Percentiles rank a stretch among this genome's conserved stretches.
These are phyloP conservation scores for Bimuria novae-zelandiae DNA, from an alignment of 2,329 filamentous ascomycete species.

Conservation along the genomic window DNA sequence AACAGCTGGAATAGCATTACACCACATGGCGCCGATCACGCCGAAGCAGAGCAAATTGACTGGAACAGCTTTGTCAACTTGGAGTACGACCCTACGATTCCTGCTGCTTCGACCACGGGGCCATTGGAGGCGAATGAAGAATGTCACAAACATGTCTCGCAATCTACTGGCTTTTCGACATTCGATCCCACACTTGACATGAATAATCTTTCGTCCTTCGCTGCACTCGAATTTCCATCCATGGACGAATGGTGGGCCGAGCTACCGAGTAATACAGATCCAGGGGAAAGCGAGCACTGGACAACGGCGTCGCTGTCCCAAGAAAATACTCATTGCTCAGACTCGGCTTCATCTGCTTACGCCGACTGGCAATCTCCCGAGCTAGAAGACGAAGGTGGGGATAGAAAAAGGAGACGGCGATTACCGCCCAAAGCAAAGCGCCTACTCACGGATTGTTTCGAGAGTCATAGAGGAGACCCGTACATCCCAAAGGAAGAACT, in stretches of 20 bases:
- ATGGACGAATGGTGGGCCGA: constrained; percentile 7
- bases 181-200: too few species aligned
- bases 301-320: background rate
- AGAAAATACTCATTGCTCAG: background rate
- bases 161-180: too few species aligned
- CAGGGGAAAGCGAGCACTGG: background rate
- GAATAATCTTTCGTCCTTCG: background rate
- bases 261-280: background rate
- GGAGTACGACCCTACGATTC: constrained; percentile 1
- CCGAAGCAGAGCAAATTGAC: constrained; percentile 2
- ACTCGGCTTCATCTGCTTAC: background rate
- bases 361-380: background rate
- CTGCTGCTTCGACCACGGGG: background rate
- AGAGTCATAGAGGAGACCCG: constrained; percentile 23
- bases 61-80: constrained; percentile 2
- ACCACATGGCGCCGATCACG: background rate
- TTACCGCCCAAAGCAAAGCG: constrained; percentile 20
- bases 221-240: background rate
- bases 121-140: background rate
- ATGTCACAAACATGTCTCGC: background rate
- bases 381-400: background rate
- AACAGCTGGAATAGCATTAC: too few species aligned
- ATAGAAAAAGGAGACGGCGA: constrained; percentile 13
- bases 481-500: constrained; percentile 24
- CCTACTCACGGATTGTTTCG: constrained; percentile 25